A percentile compares a stretch with the other conserved stretches of the same genome.
Conservation (phyloP, 176 grass and related monocot genomes). For the Oryza longistaminata region DNA sequence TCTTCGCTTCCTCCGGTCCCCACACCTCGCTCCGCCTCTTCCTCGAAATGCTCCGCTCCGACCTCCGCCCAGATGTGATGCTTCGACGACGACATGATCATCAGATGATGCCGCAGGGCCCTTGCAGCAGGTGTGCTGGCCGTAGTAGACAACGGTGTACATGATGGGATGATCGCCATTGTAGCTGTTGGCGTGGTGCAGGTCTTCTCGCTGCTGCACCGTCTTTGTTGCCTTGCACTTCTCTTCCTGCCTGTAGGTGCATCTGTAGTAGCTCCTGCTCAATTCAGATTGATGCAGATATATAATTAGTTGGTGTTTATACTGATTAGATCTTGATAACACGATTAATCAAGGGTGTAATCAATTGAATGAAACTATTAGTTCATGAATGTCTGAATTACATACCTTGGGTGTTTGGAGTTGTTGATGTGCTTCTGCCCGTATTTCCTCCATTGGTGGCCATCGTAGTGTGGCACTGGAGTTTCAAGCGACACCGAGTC, state of each 20-base stretch:
- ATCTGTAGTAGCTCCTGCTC: conserved; percentile 43
- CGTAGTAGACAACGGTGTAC: conserved; percentile 40
- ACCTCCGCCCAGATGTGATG: conserved; percentile 29
- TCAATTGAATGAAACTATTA: neutral
- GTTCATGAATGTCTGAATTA: neutral
- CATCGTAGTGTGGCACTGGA: conserved; percentile 46
- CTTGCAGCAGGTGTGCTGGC: conserved; percentile 54
- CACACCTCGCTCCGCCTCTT: conserved; percentile 29
- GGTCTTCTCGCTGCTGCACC: conserved; percentile 16
- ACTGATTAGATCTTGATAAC: too few species aligned
- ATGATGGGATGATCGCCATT: neutral
- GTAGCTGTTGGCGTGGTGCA: neutral
- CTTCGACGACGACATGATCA: neutral
- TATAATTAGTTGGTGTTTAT: too few species aligned
- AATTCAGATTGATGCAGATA: neutral
- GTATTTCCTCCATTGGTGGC: conserved; percentile 61
- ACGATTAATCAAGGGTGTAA: neutral
- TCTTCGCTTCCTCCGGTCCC: conserved; percentile 32
- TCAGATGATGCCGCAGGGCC: neutral
- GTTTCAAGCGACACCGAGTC: conserved; percentile 38
- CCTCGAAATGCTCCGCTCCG: conserved; percentile 40
- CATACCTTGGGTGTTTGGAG: conserved; percentile 41
- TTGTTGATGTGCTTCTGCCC: conserved; percentile 56
- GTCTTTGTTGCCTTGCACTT: conserved; percentile 41
- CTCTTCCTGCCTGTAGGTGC: conserved; percentile 37